phyloP scores from a whole-genome alignment of 768 basidiomycete genomes.

The Pisolithus microcarpus region DNA sequence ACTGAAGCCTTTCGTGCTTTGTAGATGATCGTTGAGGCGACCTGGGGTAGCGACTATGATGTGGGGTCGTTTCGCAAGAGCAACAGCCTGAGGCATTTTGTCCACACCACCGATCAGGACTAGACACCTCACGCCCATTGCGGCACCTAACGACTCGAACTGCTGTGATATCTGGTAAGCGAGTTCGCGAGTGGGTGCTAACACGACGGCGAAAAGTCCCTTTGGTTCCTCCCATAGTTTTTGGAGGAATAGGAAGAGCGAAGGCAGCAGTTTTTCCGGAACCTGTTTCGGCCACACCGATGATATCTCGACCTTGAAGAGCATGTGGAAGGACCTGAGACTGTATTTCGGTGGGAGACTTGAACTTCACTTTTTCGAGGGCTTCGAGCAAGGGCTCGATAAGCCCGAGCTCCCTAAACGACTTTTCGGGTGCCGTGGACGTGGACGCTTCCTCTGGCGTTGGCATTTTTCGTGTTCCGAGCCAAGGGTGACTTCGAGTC shows the following conservation, averaged over 20 bases:
- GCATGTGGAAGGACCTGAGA: conserved; percentile 78
- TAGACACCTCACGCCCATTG: conserved; percentile 86
- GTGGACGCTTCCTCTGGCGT: conserved; percentile 55
- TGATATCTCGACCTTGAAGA: conserved; percentile 87
- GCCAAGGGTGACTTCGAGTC: background rate
- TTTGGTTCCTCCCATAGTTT: conserved; percentile 94
- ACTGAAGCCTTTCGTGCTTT: conserved; percentile 96
- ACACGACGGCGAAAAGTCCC: conserved; percentile 85
- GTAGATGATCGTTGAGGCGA: conserved; percentile 85
- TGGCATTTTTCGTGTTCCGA: conserved; percentile 42
- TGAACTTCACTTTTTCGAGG: conserved; percentile 75
- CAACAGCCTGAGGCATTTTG: conserved; percentile 83
- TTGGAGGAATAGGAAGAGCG: conserved; percentile 90
- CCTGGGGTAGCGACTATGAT: conserved; percentile 95
- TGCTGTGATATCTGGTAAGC: conserved; percentile 98
- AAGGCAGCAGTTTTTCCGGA: conserved; percentile 98
- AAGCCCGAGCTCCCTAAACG: conserved; percentile 81
- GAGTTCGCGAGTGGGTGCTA: conserved; percentile 96
- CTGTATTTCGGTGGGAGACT: conserved; percentile 87
- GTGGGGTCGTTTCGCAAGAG: conserved; percentile 90
- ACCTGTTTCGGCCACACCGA: conserved; percentile 96
- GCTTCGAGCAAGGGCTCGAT: conserved; percentile 87
- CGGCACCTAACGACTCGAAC: conserved; percentile 84
- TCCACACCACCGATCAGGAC: conserved; percentile 97
- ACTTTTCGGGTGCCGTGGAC: conserved; percentile 32